These are phyloP conservation scores for Amaranthus tricolor DNA, from an alignment of 179 eudicot species.

Conservation along the genomic window DNA sequence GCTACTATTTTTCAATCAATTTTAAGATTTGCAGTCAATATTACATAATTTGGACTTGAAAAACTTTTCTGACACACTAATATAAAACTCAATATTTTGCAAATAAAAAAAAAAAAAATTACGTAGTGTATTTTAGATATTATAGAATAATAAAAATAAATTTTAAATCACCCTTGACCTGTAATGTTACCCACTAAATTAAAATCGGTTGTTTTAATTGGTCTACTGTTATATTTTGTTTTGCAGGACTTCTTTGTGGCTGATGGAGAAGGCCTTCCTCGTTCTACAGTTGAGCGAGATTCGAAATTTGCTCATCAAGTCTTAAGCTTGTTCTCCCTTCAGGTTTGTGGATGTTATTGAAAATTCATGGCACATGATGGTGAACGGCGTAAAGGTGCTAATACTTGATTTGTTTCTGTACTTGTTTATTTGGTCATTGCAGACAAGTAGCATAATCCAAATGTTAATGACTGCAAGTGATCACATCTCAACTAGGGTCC, in stretches of 20 bases:
- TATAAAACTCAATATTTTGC: too few species aligned
- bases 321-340: constrained; percentile 60
- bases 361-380: constrained; percentile 1
- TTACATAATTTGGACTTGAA: too few species aligned
- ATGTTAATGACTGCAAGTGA: constrained; percentile 84
- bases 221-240: not conserved
- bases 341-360: constrained; percentile 36
- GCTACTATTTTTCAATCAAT: too few species aligned
- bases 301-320: constrained; percentile 73
- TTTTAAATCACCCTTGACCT: too few species aligned
- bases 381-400: not conserved
- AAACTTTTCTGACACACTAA: too few species aligned
- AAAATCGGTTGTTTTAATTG: too few species aligned
- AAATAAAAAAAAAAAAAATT: too few species aligned
- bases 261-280: constrained; percentile 97
- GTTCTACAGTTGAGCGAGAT: constrained; percentile 75
- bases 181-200: too few species aligned
- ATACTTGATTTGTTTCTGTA: not conserved
- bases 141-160: too few species aligned
- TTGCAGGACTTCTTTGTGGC: constrained; percentile 85
- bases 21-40: too few species aligned
- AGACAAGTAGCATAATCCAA: constrained; percentile 74
- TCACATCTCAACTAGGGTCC: constrained; percentile 46
- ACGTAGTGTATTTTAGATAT: too few species aligned
- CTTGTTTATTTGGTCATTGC: constrained; percentile 11